Percentiles rank a stretch among this genome's conserved stretches.
Evolutionary conservation across 2,329 filamentous ascomycete genomes (phyloP).

Genomic region (Penicillium sumatraense): DNA sequence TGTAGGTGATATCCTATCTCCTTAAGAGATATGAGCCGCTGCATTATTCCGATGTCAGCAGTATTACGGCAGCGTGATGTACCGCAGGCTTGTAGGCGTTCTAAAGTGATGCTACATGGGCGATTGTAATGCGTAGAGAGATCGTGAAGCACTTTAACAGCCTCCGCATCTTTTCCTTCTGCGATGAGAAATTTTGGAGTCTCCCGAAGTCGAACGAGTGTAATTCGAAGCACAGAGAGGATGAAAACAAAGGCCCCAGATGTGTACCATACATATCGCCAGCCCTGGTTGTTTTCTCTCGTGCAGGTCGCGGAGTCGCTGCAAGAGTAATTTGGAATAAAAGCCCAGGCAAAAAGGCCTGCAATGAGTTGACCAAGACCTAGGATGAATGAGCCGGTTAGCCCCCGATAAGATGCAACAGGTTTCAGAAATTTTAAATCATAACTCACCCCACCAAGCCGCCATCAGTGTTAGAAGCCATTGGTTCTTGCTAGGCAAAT

Average conservation of each 20-base stretch:
- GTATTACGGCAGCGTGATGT: not conserved
- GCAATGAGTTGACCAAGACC: constrained; percentile 56
- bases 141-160: constrained; percentile 53
- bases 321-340: constrained; percentile 55
- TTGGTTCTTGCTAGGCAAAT: constrained; percentile 61
- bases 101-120: constrained; percentile 57
- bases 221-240: constrained; percentile 58
- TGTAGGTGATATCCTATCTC: constrained; percentile 58
- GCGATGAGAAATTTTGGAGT: constrained; percentile 62
- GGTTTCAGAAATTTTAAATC: not conserved
- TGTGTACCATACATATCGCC: constrained; percentile 62
- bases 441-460: constrained; percentile 38
- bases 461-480: constrained; percentile 56
- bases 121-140: constrained; percentile 60
- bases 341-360: constrained; percentile 60
- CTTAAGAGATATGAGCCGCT: constrained; percentile 15
- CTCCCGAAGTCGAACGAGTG: constrained; percentile 58
- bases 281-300: constrained; percentile 58
- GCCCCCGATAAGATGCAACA: not conserved
- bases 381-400: constrained; percentile 11
- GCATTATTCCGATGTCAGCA: constrained; percentile 1
- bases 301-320: constrained; percentile 52
- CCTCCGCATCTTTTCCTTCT: constrained; percentile 58
- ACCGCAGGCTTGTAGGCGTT: constrained; percentile 54
- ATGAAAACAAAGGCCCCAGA: constrained; percentile 59